These are phyloP conservation scores for Russula lepida DNA, from an alignment of 768 basidiomycete species.

Conservation along the genomic window DNA sequence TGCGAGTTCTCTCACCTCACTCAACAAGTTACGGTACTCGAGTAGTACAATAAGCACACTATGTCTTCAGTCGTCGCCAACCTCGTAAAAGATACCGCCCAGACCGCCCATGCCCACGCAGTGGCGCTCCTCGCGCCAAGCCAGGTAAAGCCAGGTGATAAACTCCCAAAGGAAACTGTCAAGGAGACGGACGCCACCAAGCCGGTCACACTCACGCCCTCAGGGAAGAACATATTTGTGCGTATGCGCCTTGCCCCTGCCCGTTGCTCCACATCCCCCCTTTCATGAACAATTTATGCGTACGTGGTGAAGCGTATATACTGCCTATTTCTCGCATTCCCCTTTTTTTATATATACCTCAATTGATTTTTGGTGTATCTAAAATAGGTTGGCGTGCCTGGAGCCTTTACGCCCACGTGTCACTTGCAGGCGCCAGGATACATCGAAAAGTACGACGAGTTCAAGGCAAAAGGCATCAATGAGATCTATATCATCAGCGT, in stretches of 20 bases:
- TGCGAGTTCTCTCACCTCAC: no score
- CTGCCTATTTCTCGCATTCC: not conserved
- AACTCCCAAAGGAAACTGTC: conserved; percentile 12
- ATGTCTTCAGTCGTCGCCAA: conserved; percentile 6
- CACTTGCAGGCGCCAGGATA: conserved; percentile 31
- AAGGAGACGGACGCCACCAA: conserved; percentile 15
- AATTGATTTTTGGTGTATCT: no score
- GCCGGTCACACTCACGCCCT: conserved; percentile 2
- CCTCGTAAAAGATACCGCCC: not conserved
- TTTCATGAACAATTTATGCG: not conserved
- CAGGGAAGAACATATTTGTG: conserved; percentile 19
- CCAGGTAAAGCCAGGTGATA: conserved; percentile 18
- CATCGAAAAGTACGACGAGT: conserved; percentile 55
- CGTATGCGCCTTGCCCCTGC: not conserved
- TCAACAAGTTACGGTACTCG: no score
- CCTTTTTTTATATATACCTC: not conserved
- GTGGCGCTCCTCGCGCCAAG: conserved; percentile 4
- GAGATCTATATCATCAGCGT: conserved; percentile 65
- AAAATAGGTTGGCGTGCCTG: conserved; percentile 19
- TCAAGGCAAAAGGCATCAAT: conserved; percentile 69
- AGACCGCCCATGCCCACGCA: conserved; percentile 16
- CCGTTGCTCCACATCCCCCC: not conserved
- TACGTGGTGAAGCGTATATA: not conserved
- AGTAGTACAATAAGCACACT: not conserved
- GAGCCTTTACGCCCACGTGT: conserved; percentile 20